Evolutionary conservation across 2,329 filamentous ascomycete genomes (phyloP).

Genomic region (Aspergillus sp.): DNA sequence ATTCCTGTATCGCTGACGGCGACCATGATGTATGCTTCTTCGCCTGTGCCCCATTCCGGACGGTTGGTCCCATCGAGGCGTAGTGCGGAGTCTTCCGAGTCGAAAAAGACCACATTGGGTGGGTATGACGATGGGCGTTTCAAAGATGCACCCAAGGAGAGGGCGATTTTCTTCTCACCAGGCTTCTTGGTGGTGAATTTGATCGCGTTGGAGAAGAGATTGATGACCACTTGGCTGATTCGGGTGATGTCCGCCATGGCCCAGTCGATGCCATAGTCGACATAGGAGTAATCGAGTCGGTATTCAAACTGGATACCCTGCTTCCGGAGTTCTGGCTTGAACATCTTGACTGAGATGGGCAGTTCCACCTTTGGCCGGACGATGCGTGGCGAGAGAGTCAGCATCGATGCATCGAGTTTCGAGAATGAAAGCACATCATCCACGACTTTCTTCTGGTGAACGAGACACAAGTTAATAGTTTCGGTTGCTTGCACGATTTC

Average conservation of each 20-base stretch:
- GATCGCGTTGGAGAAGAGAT: constrained; percentile 74
- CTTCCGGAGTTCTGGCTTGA: constrained; percentile 67
- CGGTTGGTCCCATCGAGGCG: constrained; percentile 30
- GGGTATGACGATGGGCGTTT: constrained; percentile 40
- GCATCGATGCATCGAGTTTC: constrained; percentile 70
- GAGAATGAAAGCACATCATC: constrained; percentile 70
- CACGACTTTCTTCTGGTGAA: constrained; percentile 76
- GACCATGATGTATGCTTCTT: constrained; percentile 64
- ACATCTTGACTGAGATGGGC: constrained; percentile 68
- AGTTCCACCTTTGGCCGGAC: constrained; percentile 65
- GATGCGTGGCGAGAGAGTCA: constrained; percentile 67
- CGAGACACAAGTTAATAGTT: constrained; percentile 71
- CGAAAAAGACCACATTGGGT: constrained; percentile 31
- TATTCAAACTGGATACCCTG: constrained; percentile 65
- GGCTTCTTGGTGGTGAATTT: constrained; percentile 66
- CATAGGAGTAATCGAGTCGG: constrained; percentile 58
- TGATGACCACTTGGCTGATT: constrained; percentile 74
- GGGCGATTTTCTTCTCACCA: constrained; percentile 36
- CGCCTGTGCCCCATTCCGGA: constrained; percentile 52
- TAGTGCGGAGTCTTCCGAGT: constrained; percentile 11
- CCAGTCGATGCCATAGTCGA: constrained; percentile 56
- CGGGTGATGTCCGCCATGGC: constrained; percentile 67
- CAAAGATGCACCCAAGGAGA: constrained; percentile 49
- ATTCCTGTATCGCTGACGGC: constrained; percentile 74
- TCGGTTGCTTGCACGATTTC: constrained; percentile 69